Evolutionary conservation across 768 basidiomycete genomes (phyloP).

Genomic region (Crepidotus variabilis): DNA sequence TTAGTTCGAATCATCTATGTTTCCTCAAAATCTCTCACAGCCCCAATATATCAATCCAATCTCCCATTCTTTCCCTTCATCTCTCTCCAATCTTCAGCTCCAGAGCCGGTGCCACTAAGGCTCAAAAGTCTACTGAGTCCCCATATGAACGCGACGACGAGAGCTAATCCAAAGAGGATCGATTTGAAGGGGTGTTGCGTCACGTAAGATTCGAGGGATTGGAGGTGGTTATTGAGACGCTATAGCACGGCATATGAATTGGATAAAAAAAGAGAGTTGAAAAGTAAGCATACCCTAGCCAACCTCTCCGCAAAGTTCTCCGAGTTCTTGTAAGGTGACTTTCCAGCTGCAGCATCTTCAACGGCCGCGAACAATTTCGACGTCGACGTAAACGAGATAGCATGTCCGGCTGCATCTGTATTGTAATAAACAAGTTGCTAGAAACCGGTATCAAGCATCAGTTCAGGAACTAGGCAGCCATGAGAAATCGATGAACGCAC

Average conservation of each 20-base stretch:
- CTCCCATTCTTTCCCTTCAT: conserved; percentile 24
- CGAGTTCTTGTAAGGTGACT: conserved; percentile 54
- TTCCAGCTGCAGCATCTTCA: conserved; percentile 56
- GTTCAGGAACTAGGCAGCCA: conserved; percentile 2
- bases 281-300: conserved; percentile 45
- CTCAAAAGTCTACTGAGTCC: conserved; percentile 20
- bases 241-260: conserved; percentile 13
- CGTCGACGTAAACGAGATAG: conserved; percentile 51
- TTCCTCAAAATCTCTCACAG: background rate
- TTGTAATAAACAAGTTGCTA: conserved; percentile 68
- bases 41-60: conserved; percentile 20
- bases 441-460: conserved; percentile 38
- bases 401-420: conserved; percentile 48
- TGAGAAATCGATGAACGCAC: conserved; percentile 35
- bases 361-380: conserved; percentile 63
- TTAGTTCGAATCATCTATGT: background rate
- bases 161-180: conserved; percentile 1
- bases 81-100: conserved; percentile 16
- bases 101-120: conserved; percentile 7
- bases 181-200: background rate
- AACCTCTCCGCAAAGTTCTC: conserved; percentile 68
- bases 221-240: conserved; percentile 37
- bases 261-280: background rate
- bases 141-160: background rate
- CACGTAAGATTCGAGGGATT: background rate